Base-by-base conservation (phyloP, 805 yeast species). In the Saccharomycopsis javanensis region DNA sequence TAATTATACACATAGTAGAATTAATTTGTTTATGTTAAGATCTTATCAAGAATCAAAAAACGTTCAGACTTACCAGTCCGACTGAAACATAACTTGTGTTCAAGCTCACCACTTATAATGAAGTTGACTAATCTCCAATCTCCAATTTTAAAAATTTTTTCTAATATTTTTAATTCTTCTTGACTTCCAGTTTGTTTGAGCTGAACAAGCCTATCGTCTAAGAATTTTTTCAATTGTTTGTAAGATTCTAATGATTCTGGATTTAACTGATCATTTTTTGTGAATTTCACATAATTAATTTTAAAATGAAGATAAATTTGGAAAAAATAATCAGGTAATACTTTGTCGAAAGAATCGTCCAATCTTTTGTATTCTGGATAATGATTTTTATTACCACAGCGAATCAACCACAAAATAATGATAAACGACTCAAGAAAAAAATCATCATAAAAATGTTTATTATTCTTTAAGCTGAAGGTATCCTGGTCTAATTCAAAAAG, bases 371-470 rank as follows among this genome's bases (percentile, higher is more conserved):
- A 57, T 30, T 54, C 55, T 18, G 57, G 57, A 25, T 54, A 57
- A 27, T 28, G 27, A 25, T 57, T 57, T 31, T 57, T 73, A 65
- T 83, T 84, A 56, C 75, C 71, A 57, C 81, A 77, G 63, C 90
- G 73, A 38, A 85, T 79, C 33, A 85, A 71, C 80, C 85, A 86
- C 46, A 86, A 67, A 18, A 83, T 67, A 67, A 86, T 71, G 2
- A 79, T 77, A 61, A 82, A 18, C 4, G 48, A 42, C 25, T 42
- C 48, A 42, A 42, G 28, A 20, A 7, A 5, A 20, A 23, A 20
- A 13, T 42, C 48, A 15, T 42, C 48, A 20, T 20, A 5, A 42
- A 42, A 42, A 23, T 18, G 15, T 1, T 15, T 42, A 20, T 42
- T 42, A 10, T 20, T 50, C 51, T 25, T 33, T 5, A 25, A 50